Base-by-base conservation (phyloP, 495 filamentous ascomycete genomes). In the Umbilicaria muhlenbergii region DNA sequence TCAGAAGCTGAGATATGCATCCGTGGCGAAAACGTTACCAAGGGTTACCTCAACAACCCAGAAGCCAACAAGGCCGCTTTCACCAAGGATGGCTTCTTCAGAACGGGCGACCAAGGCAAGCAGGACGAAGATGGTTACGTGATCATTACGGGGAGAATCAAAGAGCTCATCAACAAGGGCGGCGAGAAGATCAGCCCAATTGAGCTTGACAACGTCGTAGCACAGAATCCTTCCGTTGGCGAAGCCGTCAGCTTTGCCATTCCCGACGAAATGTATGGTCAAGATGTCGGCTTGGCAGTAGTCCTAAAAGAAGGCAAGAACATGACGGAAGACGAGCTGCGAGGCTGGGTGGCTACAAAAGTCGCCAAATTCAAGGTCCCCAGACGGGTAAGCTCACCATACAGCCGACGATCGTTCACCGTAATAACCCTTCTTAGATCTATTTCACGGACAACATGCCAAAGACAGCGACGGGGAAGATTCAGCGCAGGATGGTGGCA, bases 391-490 rank as follows among this genome's bases (percentile, higher is more conserved):
- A 49, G 64, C 51, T 35, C 35, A 34, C 28, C 34, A 28, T 28
- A 8, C 24, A 28, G 3, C 24, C 24, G 24, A 8, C 6, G 24
- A 28, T 28, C 6, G 32, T 13, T 49, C 34, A 39, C 31, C 50
- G 19, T 33, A 28, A 11, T 19, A 19, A 34, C 50, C 5, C 28
- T 15, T 8, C 14, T 7, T 34, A 82, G 78, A 64, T 88, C 19
- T 89, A 78, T 60, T 84, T 86, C 48, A 83, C 80, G 5, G 67
- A 82, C 42, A 61, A 75, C 44, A 88, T 91, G 74, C 84, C 84
- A 32, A 89, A 89, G 65, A 92, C 85, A 17, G 81, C 84, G n/a
- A 92, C 84, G 7, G 84, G 85, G 21, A 92, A 89, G 65, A 77
- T 89, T 41, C 85, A 89, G 61, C 63, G 84, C 42, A 69, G 82